Conservation (phyloP, 75 land plant species). For the Chamaecyparis obtusa region DNA sequence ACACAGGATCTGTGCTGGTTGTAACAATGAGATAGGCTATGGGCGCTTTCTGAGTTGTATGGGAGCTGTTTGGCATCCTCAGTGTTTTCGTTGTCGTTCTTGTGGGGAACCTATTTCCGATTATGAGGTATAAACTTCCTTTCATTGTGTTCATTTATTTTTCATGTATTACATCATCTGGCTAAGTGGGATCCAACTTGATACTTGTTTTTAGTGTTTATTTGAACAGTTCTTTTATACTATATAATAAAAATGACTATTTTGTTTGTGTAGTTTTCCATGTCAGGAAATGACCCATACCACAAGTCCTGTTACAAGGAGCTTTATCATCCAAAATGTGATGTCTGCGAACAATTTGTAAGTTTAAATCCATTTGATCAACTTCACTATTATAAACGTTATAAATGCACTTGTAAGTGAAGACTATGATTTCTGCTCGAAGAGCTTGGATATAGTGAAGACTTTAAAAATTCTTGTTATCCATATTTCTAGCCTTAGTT, state of each 20-base stretch:
- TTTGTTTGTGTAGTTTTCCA: slow-evolving; percentile 65
- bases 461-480: neutral
- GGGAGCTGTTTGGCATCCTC: slow-evolving; percentile 86
- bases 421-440: neutral
- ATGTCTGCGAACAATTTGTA: slow-evolving; percentile 79
- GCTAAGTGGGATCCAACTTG: neutral
- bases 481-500: neutral
- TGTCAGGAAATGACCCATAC: slow-evolving; percentile 58
- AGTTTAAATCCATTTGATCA: slow-evolving; percentile 20
- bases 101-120: slow-evolving; percentile 78
- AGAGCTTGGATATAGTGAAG: neutral
- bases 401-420: neutral
- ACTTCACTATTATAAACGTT: neutral
- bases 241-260: neutral
- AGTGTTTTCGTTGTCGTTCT: slow-evolving; percentile 76
- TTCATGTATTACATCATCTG: neutral
- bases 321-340: slow-evolving; percentile 83
- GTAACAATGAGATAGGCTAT: slow-evolving; percentile 72
- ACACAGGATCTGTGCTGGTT: slow-evolving; percentile 80
- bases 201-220: neutral
- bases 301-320: slow-evolving; percentile 88
- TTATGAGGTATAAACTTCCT: slow-evolving; percentile 52
- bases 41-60: slow-evolving; percentile 82
- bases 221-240: neutral
- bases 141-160: neutral